Conservation (phyloP, 495 filamentous ascomycete species). For the Aspergillus hancockii region DNA sequence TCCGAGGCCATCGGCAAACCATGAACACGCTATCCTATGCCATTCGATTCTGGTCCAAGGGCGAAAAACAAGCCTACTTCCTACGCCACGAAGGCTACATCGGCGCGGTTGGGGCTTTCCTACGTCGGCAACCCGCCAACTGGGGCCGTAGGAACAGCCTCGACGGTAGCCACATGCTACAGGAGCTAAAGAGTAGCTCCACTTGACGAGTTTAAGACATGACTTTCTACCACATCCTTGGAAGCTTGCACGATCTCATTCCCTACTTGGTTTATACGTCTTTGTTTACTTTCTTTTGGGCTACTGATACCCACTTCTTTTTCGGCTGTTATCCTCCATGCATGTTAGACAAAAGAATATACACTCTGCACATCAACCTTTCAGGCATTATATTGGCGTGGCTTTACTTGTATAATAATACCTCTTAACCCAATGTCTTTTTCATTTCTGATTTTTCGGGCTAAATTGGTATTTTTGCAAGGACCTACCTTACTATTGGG, state of each 20-base stretch:
- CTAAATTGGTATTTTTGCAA: background rate
- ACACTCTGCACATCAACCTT: background rate
- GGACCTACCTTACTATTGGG: no score
- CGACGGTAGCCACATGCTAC: slow-evolving; percentile 45
- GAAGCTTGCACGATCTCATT: background rate
- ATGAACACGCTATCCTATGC: slow-evolving; percentile 96
- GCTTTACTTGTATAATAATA: background rate
- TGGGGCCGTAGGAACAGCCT: slow-evolving; percentile 86
- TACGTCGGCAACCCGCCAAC: slow-evolving; percentile 85
- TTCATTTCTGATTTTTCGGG: background rate
- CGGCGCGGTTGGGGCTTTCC: slow-evolving; percentile 92
- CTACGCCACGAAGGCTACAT: slow-evolving; percentile 94
- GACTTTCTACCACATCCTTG: background rate
- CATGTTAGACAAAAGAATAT: slow-evolving; percentile 10
- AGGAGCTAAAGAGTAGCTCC: slow-evolving; percentile 16
- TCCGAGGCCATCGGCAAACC: slow-evolving; percentile 92
- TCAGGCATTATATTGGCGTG: background rate
- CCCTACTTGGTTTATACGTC: background rate
- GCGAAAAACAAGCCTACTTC: slow-evolving; percentile 93
- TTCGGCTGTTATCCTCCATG: background rate
- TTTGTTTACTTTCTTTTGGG: background rate
- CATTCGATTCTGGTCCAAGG: slow-evolving; percentile 96
- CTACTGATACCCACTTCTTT: slow-evolving; percentile 5
- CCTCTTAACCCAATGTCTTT: background rate
- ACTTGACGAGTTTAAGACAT: slow-evolving; percentile 2